Percentiles rank a stretch among this genome's conserved stretches.
Conservation (phyloP, 2,329 filamentous ascomycete genomes). For the Xylariaceae sp. region DNA sequence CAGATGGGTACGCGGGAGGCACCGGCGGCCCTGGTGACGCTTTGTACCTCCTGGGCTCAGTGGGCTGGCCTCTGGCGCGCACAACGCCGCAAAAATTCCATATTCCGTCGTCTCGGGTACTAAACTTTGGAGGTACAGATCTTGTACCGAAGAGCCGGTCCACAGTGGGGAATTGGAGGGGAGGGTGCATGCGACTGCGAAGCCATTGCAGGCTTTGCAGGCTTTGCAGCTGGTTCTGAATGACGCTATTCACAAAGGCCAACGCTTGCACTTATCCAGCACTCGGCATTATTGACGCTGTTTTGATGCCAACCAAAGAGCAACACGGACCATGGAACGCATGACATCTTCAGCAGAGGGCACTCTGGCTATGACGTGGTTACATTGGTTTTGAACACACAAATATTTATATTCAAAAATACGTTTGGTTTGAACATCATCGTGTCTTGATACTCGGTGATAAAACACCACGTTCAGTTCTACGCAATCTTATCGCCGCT, state of each 20-base stretch:
- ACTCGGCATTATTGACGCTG: too few species aligned
- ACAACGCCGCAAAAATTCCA: not conserved
- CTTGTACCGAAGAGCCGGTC: constrained; percentile 11
- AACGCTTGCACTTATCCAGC: not conserved
- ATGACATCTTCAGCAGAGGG: too few species aligned
- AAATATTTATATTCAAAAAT: too few species aligned
- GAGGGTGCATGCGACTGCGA: not conserved
- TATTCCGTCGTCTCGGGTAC: not conserved
- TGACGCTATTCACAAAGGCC: constrained; percentile 3
- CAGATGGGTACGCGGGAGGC: not conserved
- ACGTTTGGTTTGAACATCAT: too few species aligned
- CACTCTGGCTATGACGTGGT: too few species aligned
- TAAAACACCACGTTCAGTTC: too few species aligned
- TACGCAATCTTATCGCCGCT: too few species aligned
- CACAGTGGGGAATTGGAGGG: constrained; percentile 8
- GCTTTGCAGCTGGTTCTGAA: not conserved
- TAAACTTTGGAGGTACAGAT: not conserved
- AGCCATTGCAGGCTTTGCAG: not conserved
- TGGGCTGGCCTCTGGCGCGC: not conserved
- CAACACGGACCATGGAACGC: too few species aligned
- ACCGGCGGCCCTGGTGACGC: not conserved
- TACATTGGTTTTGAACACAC: too few species aligned
- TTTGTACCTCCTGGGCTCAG: not conserved
- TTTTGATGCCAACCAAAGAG: too few species aligned
- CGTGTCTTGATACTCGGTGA: too few species aligned